A percentile compares a stretch with the other conserved stretches of the same genome.
These are phyloP conservation scores for Globisporangium uncinulatum DNA, from an alignment of 352 stramenopile species.

Conservation along the genomic window DNA sequence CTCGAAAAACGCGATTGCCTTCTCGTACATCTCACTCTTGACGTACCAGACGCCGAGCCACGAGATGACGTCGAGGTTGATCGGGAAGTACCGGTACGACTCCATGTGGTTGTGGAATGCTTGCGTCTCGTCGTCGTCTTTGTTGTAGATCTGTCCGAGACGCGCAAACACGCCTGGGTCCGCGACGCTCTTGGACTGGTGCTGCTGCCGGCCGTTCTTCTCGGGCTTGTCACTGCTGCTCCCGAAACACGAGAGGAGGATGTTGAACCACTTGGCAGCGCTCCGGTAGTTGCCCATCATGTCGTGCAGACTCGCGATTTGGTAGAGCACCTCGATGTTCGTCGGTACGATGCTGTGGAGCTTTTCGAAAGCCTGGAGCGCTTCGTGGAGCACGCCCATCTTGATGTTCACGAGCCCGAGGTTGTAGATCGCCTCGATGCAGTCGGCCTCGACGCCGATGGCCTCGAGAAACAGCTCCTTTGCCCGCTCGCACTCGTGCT, in stretches of 20 bases:
- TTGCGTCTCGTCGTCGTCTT: conserved; percentile 91
- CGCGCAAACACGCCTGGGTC: conserved; percentile 78
- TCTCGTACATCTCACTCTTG: conserved; percentile 96
- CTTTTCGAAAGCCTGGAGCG: conserved; percentile 95
- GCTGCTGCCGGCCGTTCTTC: conserved; percentile 22
- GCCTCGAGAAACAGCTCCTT: conserved; percentile 96
- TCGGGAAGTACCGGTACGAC: conserved; percentile 92
- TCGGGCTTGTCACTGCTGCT: conserved; percentile 63
- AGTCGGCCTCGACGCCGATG: conserved; percentile 92
- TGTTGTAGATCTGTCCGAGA: conserved; percentile 93
- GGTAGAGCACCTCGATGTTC: conserved; percentile 91
- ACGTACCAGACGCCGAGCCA: conserved; percentile 97
- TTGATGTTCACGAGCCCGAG: conserved; percentile 89
- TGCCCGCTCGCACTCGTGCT: conserved; percentile 89
- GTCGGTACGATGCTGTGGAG: conserved; percentile 94
- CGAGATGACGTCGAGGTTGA: conserved; percentile 95
- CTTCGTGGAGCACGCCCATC: conserved; percentile 86
- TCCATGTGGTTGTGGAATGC: conserved; percentile 96
- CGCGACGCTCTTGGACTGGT: conserved; percentile 53
- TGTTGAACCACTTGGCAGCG: conserved; percentile 93
- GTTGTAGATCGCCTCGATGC: conserved; percentile 96
- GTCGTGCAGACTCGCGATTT: conserved; percentile 95
- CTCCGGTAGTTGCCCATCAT: conserved; percentile 84
- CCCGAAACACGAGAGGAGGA: conserved; percentile 90
- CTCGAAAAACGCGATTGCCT: conserved; percentile 96